phyloP scores from a whole-genome alignment of 805 yeast species.

The Candida mattraensis region DNA sequence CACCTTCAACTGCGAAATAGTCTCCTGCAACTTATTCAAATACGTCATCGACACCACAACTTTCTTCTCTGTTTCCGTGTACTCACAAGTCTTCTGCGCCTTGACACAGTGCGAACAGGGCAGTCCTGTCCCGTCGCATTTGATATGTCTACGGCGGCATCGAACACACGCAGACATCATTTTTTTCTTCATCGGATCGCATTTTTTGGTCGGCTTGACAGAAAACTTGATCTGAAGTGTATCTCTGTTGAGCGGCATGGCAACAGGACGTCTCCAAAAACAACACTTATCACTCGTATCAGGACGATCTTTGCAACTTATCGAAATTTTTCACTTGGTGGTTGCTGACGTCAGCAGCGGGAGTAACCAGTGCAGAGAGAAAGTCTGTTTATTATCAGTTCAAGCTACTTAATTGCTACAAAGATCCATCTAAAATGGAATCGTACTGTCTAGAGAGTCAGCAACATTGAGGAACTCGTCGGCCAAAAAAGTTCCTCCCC shows the following conservation, averaged over 20 bases:
- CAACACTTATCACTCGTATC: constrained; percentile 1
- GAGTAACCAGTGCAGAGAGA: too few species aligned
- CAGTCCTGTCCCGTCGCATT: constrained; percentile 64
- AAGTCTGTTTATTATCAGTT: not conserved
- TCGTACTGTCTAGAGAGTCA: constrained; percentile 17
- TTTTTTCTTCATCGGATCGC: constrained; percentile 7
- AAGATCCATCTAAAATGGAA: too few species aligned
- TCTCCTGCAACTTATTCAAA: constrained; percentile 59
- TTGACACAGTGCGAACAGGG: constrained; percentile 64
- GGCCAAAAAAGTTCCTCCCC: constrained; percentile 24
- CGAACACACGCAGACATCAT: constrained; percentile 44
- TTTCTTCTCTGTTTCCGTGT: constrained; percentile 63
- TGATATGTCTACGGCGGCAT: constrained; percentile 65
- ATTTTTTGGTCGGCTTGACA: constrained; percentile 5
- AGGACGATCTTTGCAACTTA: too few species aligned
- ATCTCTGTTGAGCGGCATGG: constrained; percentile 15
- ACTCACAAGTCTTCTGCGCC: constrained; percentile 60
- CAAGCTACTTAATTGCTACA: not conserved
- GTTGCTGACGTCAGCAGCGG: too few species aligned
- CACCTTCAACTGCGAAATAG: constrained; percentile 54
- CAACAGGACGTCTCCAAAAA: too few species aligned
- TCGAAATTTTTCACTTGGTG: too few species aligned
- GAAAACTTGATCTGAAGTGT: constrained; percentile 19
- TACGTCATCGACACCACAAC: constrained; percentile 65
- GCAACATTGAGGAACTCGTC: constrained; percentile 23